A percentile compares a stretch with the other conserved stretches of the same genome.
phyloP scores from a whole-genome alignment of 2,329 filamentous ascomycete species.

The Coniochaeta hoffmannii region DNA sequence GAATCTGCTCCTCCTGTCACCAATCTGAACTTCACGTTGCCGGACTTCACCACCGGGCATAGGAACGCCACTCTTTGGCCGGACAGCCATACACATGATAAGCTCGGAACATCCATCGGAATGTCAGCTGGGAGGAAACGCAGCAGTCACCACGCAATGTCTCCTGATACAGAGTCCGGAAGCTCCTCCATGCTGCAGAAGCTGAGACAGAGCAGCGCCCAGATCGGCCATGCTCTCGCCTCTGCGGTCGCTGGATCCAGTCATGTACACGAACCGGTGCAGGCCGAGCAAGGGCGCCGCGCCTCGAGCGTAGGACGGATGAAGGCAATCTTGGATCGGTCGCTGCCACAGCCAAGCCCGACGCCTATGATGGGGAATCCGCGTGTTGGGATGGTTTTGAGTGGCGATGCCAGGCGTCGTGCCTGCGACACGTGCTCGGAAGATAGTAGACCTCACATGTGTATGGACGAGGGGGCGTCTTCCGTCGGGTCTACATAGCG shows the following conservation, averaged over 20 bases:
- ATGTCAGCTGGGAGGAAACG: neutral
- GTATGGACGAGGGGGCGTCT: neutral
- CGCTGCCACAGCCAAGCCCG: neutral
- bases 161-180: neutral
- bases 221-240: no score
- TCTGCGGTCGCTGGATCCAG: no score
- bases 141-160: neutral
- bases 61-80: no score
- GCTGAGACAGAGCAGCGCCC: no score
- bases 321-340: neutral
- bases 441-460: conserved; percentile 1
- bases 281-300: neutral
- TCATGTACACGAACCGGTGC: neutral
- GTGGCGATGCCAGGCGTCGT: neutral
- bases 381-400: neutral
- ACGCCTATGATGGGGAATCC: neutral
- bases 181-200: neutral
- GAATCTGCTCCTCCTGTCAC: no score
- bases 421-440: neutral
- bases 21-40: no score
- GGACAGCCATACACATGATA: neutral
- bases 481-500: neutral
- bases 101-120: neutral
- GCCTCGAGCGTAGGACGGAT: neutral
- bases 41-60: no score